These are phyloP conservation scores for Plasmodium gallinaceum DNA, from an alignment of 169 alveolate species.

Conservation along the genomic window DNA sequence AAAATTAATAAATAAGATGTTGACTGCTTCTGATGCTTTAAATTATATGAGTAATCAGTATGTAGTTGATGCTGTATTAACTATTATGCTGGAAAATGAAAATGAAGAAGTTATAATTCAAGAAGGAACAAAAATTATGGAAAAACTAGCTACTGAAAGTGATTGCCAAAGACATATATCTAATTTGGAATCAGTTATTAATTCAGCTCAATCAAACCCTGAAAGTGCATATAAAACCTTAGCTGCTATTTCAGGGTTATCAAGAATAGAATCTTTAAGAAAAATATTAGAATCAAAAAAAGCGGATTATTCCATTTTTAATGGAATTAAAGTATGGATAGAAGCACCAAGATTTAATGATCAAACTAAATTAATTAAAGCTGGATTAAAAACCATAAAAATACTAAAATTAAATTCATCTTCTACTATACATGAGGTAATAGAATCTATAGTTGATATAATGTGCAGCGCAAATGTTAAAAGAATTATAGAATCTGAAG, in stretches of 20 bases:
- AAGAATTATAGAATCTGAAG: constrained; percentile 89
- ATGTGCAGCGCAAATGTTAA: constrained; percentile 89
- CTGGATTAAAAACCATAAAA: constrained; percentile 87
- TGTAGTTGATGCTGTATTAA: constrained; percentile 88
- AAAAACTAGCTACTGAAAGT: constrained; percentile 89
- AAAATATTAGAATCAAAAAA: constrained; percentile 78
- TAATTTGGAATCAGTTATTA: constrained; percentile 83
- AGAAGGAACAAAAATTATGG: constrained; percentile 89
- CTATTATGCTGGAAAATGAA: constrained; percentile 92
- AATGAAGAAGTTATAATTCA: constrained; percentile 87
- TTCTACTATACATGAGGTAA: constrained; percentile 74
- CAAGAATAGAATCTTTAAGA: constrained; percentile 85
- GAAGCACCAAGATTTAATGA: constrained; percentile 87
- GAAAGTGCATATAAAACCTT: constrained; percentile 89
- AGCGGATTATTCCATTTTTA: constrained; percentile 80
- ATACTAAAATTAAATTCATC: constrained; percentile 79
- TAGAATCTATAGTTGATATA: constrained; percentile 80
- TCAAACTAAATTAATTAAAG: constrained; percentile 86
- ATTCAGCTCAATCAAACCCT: constrained; percentile 85
- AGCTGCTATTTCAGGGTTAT: constrained; percentile 93
- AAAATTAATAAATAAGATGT: constrained; percentile 86
- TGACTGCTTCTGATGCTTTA: constrained; percentile 88
- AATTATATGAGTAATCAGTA: constrained; percentile 87
- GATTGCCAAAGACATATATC: constrained; percentile 89
- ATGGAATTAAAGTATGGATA: constrained; percentile 86